phyloP scores from a whole-genome alignment of 306 rosid species.

The Luffa aegyptiaca region DNA sequence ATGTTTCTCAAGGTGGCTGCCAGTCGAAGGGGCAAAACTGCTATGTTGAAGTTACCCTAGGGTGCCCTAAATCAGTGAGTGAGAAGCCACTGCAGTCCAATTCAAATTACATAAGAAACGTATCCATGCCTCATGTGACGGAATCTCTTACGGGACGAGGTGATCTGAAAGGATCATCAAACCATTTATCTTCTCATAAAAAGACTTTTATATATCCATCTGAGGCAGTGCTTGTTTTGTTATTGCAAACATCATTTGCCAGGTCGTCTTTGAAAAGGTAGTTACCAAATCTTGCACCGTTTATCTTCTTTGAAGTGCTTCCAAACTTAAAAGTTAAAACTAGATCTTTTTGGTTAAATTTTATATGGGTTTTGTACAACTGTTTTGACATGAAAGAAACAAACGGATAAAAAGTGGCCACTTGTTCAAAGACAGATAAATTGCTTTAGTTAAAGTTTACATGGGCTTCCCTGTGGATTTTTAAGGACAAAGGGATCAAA shows the following conservation, averaged over 20 bases:
- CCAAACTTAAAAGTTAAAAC: not conserved
- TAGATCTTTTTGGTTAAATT: not conserved
- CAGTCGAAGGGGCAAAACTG: constrained; percentile 77
- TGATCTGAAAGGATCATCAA: constrained; percentile 55
- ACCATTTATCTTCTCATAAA: constrained; percentile 41
- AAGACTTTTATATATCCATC: constrained; percentile 81
- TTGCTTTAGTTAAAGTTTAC: not conserved
- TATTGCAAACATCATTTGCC: constrained; percentile 64
- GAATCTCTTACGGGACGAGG: constrained; percentile 55
- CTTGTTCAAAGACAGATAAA: not conserved
- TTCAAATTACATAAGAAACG: constrained; percentile 31
- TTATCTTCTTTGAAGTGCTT: not conserved
- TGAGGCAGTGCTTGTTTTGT: constrained; percentile 84
- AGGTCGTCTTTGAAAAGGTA: constrained; percentile 87
- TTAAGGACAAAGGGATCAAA: not conserved
- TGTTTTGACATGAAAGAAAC: not conserved
- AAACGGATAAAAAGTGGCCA: not conserved
- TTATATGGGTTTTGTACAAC: not conserved
- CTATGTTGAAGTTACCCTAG: constrained; percentile 85
- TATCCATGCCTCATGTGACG: constrained; percentile 36
- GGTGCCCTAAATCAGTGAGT: constrained; percentile 53
- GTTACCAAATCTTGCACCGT: not conserved
- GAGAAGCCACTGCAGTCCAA: constrained; percentile 39
- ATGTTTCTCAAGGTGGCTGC: constrained; percentile 74
- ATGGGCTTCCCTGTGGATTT: not conserved